Base-by-base conservation (phyloP, 306 rosid species). In the Pueraria montana region DNA sequence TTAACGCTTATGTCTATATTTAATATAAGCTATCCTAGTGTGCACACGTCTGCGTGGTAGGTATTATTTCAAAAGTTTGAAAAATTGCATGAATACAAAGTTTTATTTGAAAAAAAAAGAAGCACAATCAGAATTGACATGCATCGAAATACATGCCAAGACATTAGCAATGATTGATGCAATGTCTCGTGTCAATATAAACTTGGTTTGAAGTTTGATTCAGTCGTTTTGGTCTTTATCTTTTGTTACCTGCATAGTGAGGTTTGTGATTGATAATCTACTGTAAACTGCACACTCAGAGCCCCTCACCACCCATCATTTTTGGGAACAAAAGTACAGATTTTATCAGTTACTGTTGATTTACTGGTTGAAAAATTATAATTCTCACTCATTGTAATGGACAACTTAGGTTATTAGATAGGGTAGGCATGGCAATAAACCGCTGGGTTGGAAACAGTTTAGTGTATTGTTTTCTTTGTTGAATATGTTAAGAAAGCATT, bases 401-500 rank as follows among this genome's bases (percentile, higher is more conserved):
- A 73, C 12, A 17, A 17, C 36, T 50, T 48, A 5, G 11, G n/a
- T 50, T 74, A 23, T 74, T 34, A 59, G 67, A 66, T 43, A 32
- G 26, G 10, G 61, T 67, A 56, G 14, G 46, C 32, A 30, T n/a
- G n/a, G n/a, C n/a, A n/a, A n/a, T n/a, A n/a, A n/a, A 79, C 36
- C 4, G 32, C 11, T 8, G 10, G n/a, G 61, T 50, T 72, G 61
- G 52, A 79, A 42, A 42, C 11, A 24, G 30, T 50, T 64, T 55
- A 27, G 11, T 27, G 49, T 56, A 45, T 20, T 24, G 17, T 59
- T 74, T 68, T 80, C 49, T 52, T 58, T 36, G 20, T 61, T 78
- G 75, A 73, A 65, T 72, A 82, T 26, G 48, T 34, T 55, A 73
- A 64, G 24, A 79, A 55, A 52, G 17, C 45, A 70, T 70, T 38